A percentile compares a stretch with the other conserved stretches of the same genome.
Evolutionary conservation across 257 asterid species (phyloP).

Genomic region (Solanum peruvianum): DNA sequence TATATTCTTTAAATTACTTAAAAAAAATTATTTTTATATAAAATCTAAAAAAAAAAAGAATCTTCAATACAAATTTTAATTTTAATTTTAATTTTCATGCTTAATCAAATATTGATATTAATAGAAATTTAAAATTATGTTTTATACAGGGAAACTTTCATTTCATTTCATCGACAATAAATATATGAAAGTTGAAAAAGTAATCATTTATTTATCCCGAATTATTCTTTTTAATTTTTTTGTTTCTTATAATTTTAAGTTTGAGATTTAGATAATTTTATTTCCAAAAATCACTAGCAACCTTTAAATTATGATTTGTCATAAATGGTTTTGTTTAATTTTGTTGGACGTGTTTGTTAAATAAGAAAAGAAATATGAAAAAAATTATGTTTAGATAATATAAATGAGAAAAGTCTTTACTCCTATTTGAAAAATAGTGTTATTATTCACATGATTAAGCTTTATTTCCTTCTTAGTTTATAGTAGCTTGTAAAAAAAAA

Average conservation of each 20-base stretch:
- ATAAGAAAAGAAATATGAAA: not conserved
- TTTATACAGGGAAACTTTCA: not conserved
- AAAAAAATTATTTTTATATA: not conserved
- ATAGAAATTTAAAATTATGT: not conserved
- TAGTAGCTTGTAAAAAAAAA: not conserved
- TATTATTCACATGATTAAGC: not conserved
- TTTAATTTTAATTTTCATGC: not conserved
- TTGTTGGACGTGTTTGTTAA: not conserved
- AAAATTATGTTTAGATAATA: not conserved
- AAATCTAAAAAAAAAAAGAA: not conserved
- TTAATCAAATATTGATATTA: not conserved
- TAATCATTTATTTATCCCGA: not conserved
- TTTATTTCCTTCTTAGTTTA: not conserved
- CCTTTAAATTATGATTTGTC: not conserved
- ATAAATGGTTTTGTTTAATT: not conserved
- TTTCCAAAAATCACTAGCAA: not conserved
- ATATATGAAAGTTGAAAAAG: too few species aligned
- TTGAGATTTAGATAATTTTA: not conserved
- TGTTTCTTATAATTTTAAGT: not conserved
- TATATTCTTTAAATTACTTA: not conserved
- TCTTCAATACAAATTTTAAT: not conserved
- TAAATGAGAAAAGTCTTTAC: not conserved
- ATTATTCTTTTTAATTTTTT: not conserved
- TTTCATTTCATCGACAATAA: too few species aligned
- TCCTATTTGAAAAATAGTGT: not conserved